These are phyloP conservation scores for Cyclaneusma minus DNA, from an alignment of 2,329 filamentous ascomycete species.

Conservation along the genomic window DNA sequence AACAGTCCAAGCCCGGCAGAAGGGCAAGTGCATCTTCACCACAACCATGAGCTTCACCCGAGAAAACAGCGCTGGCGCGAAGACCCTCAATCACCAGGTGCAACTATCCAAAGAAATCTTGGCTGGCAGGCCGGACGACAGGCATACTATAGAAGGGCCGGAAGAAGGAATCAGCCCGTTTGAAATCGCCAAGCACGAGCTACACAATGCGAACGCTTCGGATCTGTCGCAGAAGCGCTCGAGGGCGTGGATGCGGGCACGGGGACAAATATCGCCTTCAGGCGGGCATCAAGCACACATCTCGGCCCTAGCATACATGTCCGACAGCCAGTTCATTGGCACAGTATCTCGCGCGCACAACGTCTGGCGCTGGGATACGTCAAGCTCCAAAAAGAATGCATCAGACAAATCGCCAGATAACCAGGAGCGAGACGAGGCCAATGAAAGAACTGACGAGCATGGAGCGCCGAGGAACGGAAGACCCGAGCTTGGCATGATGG, in stretches of 20 bases:
- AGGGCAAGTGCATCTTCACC: constrained; percentile 83
- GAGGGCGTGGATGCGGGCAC: constrained; percentile 59
- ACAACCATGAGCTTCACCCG: constrained; percentile 81
- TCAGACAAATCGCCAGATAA: constrained; percentile 1
- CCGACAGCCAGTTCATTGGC: constrained; percentile 84
- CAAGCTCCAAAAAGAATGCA: not conserved
- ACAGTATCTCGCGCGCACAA: constrained; percentile 71
- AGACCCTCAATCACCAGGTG: constrained; percentile 48
- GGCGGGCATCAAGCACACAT: constrained; percentile 72
- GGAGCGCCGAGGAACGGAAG: constrained; percentile 22
- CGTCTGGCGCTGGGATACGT: constrained; percentile 44
- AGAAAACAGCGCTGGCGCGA: constrained; percentile 36
- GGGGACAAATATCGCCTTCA: constrained; percentile 55
- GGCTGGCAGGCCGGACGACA: constrained; percentile 20
- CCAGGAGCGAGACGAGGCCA: constrained; percentile 32
- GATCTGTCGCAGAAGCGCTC: constrained; percentile 52
- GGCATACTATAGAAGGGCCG: constrained; percentile 26
- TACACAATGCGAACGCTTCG: constrained; percentile 32
- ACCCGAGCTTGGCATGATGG: constrained; percentile 67
- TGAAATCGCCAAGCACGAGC: constrained; percentile 37
- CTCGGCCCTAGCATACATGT: constrained; percentile 82
- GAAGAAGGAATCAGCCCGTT: constrained; percentile 32
- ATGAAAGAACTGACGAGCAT: constrained; percentile 22
- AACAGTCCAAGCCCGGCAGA: constrained; percentile 89
- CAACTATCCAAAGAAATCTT: constrained; percentile 33